Base-by-base conservation (phyloP, 2,329 filamentous ascomycete genomes). In the Cordyceps tenuipes region DNA sequence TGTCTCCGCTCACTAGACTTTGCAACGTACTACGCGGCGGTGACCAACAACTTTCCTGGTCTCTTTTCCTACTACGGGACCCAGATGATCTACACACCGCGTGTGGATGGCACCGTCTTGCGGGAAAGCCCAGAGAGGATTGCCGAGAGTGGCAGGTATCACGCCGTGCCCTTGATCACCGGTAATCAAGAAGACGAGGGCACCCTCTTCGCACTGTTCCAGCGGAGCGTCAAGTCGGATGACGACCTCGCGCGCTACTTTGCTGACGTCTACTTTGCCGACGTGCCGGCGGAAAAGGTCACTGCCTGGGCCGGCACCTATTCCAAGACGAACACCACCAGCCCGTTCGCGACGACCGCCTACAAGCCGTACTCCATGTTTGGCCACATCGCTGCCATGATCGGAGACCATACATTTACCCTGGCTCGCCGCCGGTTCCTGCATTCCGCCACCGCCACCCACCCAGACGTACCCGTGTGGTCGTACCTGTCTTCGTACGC, bases 111-210 rank as follows among this genome's bases (percentile, higher is more conserved):
- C 29, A 79, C 68, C 1, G 78, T 80, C 5, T 77, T 91, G 9
- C 79, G 82, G 0, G 75, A 80, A 2, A 88, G 83, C 8, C 85
- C 88, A 0, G 88, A 92, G 0, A 58, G 79, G 0, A 74, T 89
- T 4, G 73, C 80, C 1, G 60, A 65, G 4, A 66, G 69, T 0
- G 83, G 85, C 13, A 78, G 78, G 7, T 79, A 78, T 61, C 70
- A 78, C 23, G 72, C 75, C 1, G 77, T 81, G 2, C 78, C 79
- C 43, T 76, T 77, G 73, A 80, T 81, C 64, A 80, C 88, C 41
- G 88, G 89, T 41, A 82, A 90, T 67, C 87, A 91, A 70, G 88
- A 92, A 74, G 89, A 93, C 68, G 89, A 93, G 71, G 88, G 89
- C 23, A 91, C 89, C 0, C 71, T 92, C 2, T 91, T 92, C 68